Base-by-base conservation (phyloP, 2,329 filamentous ascomycete species). In the Calonectria ilicicola region DNA sequence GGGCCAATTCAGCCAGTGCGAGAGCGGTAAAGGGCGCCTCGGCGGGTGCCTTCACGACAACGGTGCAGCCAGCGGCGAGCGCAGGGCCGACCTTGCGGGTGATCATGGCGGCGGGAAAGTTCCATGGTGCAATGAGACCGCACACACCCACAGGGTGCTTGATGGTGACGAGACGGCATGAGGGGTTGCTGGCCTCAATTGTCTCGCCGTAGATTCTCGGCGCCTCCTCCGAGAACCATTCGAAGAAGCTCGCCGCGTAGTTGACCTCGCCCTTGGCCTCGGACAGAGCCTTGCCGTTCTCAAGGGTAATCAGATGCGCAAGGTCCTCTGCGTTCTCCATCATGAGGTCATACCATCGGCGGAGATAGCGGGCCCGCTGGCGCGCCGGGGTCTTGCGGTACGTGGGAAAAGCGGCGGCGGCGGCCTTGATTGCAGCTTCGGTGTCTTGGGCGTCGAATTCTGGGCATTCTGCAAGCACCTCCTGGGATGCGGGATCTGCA, bases 1-100 rank as follows among this genome's bases (percentile, higher is more conserved):
- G 90, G 8, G 93, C 94, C 49, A 98, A 89, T 84, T 98, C 95
- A 2, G 94, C 94, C 32, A 98, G 84, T 2, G 96, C 96, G 58
- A 97, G 92, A 1, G 95, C 91, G 26, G 95, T 97, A 81, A 96
- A 95, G 0, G 96, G 96, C 5, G 96, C 98, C 86, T 98, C 96
- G 44, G 93, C 93, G 1, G 96, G 95, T 42, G 95, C 93, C 85
- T 98, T 98, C 75, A 92, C 92, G 1, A 98, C 95, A 89, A 94
- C 90, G 3, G 92, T 94, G 82, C 93, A 94, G 42, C 93, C 93
- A 32, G 93, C 92, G 40, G 93, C 93, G 47, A 95, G 85, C 19
- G 89, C 90, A 10, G 90, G 84, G 5, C 84, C 85, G 35, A 83
- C 82, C 72, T 87, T 87, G 32, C 86, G 81, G 14, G 85, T 85